A percentile compares a stretch with the other conserved stretches of the same genome.
phyloP scores from a whole-genome alignment of 176 grass and related monocot genomes.

The Carex parvula region DNA sequence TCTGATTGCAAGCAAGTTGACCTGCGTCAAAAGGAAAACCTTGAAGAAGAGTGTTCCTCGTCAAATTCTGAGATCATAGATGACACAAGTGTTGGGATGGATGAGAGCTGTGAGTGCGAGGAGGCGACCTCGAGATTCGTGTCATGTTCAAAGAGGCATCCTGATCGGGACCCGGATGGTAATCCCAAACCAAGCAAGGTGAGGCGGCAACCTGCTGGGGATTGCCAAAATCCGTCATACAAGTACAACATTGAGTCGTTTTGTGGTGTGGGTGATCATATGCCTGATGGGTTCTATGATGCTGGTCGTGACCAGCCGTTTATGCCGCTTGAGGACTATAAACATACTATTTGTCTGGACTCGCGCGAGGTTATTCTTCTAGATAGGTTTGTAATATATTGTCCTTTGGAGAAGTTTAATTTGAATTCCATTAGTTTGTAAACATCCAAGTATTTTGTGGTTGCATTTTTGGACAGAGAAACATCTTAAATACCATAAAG shows the following conservation, averaged over 20 bases:
- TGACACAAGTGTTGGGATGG: conserved; percentile 43
- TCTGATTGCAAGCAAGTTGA: conserved; percentile 6
- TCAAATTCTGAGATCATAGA: conserved; percentile 49
- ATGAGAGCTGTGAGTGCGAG: conserved; percentile 12
- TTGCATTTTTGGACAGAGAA: not conserved
- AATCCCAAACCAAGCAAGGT: conserved; percentile 97
- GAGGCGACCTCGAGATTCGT: conserved; percentile 40
- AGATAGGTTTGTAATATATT: conserved; percentile 59
- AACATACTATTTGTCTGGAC: conserved; percentile 48
- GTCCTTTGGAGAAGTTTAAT: not conserved
- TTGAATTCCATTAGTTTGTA: not conserved
- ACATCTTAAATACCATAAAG: not conserved
- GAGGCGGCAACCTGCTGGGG: conserved; percentile 52
- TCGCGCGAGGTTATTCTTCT: conserved; percentile 96
- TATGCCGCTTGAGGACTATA: conserved; percentile 76
- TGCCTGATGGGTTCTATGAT: conserved; percentile 98
- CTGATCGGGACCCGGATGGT: conserved; percentile 65
- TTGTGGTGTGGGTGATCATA: conserved; percentile 79
- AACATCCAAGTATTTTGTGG: not conserved
- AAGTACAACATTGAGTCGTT: conserved; percentile 86
- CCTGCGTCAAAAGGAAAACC: not conserved
- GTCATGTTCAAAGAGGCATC: conserved; percentile 84
- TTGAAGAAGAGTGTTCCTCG: conserved; percentile 30
- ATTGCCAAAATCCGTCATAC: conserved; percentile 60
- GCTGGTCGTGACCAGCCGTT: conserved; percentile 82